Evolutionary conservation across 352 stramenopile species (phyloP), one percentile per base, ranked within the genome.

Genomic region (Phytophthora uliginosa): DNA sequence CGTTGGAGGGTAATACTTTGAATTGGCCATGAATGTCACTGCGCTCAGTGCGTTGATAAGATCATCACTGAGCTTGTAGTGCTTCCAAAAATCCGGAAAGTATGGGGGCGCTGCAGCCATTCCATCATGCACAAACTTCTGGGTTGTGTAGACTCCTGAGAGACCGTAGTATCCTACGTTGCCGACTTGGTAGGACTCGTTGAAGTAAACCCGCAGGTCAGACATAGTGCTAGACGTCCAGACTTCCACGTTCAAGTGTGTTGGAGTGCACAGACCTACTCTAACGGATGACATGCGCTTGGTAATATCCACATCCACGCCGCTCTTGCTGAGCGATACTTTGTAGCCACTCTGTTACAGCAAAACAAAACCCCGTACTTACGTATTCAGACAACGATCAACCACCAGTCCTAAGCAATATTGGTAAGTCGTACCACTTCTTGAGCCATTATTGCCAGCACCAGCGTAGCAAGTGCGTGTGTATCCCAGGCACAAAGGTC

Each of bases 181-280:
- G 0, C 24, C 50, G 15, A 22, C 50, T 20, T n/a, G 24, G 24
- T 56, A 56, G 24, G 22, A 36, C 17, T 88, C 82, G 61, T 94
- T 90, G 8, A 77, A 63, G 55, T 85, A 90, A 17, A 81, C 60
- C 20, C 59, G 59, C 10, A 90, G 59, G 5, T 45, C 34, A 0
- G 56, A 56, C n/a, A 87, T 69, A 1, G 79, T 81, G 9, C 68
- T 81, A 0, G 74, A 66, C 0, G 73, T 71, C 84, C 85, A 93
- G 2, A 88, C 78, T 33, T 92, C 85, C 10, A 88, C n/a, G 26
- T 92, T 93, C 13, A 82, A 2, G 36, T 93, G 87, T 2, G 73
- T 86, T 3, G 85, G 87, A 2, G 73, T 86, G 28, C 79, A 91
- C 4, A 61, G 4, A n/a, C 84, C 82, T 7, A 70, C 55, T 8